Percentiles rank a stretch among this genome's conserved stretches.
Conservation (phyloP, 768 basidiomycete genomes). For the Tricholoma matsutake region DNA sequence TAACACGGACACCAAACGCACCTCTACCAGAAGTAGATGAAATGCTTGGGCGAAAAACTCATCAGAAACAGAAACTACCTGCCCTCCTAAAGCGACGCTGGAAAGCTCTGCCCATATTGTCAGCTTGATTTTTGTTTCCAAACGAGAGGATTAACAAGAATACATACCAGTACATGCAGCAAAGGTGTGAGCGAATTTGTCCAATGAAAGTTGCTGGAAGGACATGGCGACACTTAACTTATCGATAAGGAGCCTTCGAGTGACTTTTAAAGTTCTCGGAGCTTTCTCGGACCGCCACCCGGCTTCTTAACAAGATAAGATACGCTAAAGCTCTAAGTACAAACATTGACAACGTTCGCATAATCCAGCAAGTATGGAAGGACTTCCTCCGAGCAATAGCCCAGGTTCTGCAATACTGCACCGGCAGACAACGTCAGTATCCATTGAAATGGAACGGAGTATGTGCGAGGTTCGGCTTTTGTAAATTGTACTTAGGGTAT, state of each 20-base stretch:
- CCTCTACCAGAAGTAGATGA: slow-evolving; percentile 81
- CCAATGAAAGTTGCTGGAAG: slow-evolving; percentile 40
- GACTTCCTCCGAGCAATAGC: no score
- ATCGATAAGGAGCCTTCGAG: not conserved
- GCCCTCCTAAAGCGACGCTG: slow-evolving; percentile 77
- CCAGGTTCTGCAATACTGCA: slow-evolving; percentile 26
- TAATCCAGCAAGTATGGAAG: slow-evolving; percentile 27
- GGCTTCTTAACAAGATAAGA: no score
- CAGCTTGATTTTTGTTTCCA: not conserved
- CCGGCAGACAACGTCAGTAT: not conserved
- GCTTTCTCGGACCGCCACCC: not conserved
- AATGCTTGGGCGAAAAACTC: slow-evolving; percentile 92
- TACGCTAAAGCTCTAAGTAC: no score
- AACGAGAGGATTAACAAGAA: not conserved
- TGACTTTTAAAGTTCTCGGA: not conserved
- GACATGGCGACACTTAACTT: slow-evolving; percentile 45
- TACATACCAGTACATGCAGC: slow-evolving; percentile 46
- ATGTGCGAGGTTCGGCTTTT: no score
- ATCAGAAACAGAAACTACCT: slow-evolving; percentile 77
- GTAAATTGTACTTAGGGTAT: no score
- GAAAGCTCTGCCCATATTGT: slow-evolving; percentile 71
- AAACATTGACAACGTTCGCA: no score
- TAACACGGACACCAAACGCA: slow-evolving; percentile 29
- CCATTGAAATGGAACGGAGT: not conserved
- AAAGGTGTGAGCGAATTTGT: slow-evolving; percentile 47